Base-by-base conservation (phyloP, 441 rosid species). In the Adansonia grandidieri region DNA sequence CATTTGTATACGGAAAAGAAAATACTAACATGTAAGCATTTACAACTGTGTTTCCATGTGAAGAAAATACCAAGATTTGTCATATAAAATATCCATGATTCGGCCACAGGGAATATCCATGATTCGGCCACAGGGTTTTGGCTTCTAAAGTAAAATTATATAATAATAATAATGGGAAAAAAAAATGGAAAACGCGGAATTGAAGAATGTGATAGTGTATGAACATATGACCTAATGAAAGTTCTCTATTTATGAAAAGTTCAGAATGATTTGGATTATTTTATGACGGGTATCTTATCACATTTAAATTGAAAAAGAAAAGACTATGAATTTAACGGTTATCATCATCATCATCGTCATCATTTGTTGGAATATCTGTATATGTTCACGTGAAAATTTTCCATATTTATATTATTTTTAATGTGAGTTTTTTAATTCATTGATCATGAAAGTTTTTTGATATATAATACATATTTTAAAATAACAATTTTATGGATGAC, bases 11-110 rank as follows among this genome's bases (percentile, higher is more conserved):
- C 2, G 32, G 32, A 9, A 9, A 60, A 9, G 32, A 60, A 9
- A 57, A 5, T n/a, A 50, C 14, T 15, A 19, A 6, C 15, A 62
- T 62, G 17, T 5, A 28, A 50, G 15, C 13, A 14, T 63, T 65
- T 8, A 65, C 50, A 65, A 65, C 70, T 65, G 50, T 65, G 1
- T 40, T 40, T 62, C 22, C 48, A n/a, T 65, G 70, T 37, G 70
- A 65, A 65, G 13, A 37, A 28, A 28, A 32, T 14, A 6, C 70
- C 15, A 5, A 2, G 13, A 65, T 2, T 40, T 65, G 7, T 13
- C 5, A 20, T 13, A 28, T 14, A 40, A 40, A 40, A 40, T 0
- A 7, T 4, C 14, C 24, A 1, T 1, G 7, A 32, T 32, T 32
- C 3, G 40, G 40, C 22, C 1, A n/a, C 1, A n/a, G n/a, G n/a